Percentiles rank a stretch among this genome's conserved stretches.
Evolutionary conservation across 192 early-diverging fungal species (phyloP).

Genomic region (Paraglomus occultum): DNA sequence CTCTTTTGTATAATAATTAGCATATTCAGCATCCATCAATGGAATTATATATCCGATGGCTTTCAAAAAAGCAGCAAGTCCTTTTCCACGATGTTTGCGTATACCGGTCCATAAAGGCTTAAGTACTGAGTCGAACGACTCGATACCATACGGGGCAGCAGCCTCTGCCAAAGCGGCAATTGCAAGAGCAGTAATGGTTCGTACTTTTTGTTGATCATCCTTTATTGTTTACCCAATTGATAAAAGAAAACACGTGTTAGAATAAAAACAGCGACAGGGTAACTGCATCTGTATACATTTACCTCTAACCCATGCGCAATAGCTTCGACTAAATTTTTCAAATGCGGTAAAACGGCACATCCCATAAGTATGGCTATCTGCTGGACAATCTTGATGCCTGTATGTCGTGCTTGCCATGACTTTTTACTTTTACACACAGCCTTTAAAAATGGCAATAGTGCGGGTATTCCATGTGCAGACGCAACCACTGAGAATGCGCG

Average conservation of each 20-base stretch:
- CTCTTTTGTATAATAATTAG: constrained; percentile 91
- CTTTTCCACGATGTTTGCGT: constrained; percentile 93
- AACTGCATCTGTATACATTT: not conserved
- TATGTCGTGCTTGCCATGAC: constrained; percentile 98
- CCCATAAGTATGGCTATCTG: constrained; percentile 95
- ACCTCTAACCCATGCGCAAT: constrained; percentile 84
- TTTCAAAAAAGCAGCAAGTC: constrained; percentile 95
- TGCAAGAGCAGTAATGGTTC: constrained; percentile 92
- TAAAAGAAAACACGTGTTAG: not conserved
- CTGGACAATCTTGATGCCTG: constrained; percentile 96
- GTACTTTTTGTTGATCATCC: constrained; percentile 96
- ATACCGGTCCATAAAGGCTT: constrained; percentile 92
- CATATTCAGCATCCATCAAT: constrained; percentile 94
- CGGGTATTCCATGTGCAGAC: constrained; percentile 92
- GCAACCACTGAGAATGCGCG: constrained; percentile 97
- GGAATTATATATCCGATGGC: constrained; percentile 99
- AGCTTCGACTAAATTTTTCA: constrained; percentile 88
- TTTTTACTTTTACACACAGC: constrained; percentile 95
- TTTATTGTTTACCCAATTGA: constrained; percentile 15
- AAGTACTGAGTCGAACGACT: constrained; percentile 90
- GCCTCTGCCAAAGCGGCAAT: constrained; percentile 96
- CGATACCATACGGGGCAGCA: constrained; percentile 97
- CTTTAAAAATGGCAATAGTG: constrained; percentile 91
- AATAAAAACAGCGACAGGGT: not conserved
- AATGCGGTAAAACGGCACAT: constrained; percentile 92